These are phyloP conservation scores for Eleusine coracana DNA, from an alignment of 176 grass and related monocot genomes.

Conservation along the genomic window DNA sequence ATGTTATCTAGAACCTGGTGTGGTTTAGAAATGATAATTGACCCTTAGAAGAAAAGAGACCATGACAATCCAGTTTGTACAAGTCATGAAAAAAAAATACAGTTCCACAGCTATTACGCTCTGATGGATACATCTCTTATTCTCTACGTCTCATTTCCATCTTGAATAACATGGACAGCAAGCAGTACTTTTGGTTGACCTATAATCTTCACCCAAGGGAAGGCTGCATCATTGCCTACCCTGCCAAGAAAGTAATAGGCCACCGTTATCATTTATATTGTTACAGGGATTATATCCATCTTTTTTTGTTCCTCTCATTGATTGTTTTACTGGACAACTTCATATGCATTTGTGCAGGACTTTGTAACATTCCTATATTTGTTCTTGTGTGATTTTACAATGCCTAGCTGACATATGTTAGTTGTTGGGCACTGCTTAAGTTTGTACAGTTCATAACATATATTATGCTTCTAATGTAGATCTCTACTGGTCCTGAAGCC, in stretches of 20 bases:
- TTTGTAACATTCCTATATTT: background rate
- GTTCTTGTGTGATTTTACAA: slow-evolving; percentile 22
- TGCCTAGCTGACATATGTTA: slow-evolving; percentile 17
- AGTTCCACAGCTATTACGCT: background rate
- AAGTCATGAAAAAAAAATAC: slow-evolving; percentile 11
- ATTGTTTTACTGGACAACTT: slow-evolving; percentile 19
- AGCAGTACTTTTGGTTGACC: background rate
- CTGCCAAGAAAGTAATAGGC: slow-evolving; percentile 26
- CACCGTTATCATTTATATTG: background rate
- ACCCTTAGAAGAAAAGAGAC: slow-evolving; percentile 12
- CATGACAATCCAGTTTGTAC: background rate
- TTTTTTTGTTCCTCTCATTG: background rate
- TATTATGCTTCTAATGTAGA: slow-evolving; percentile 55
- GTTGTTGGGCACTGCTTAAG: slow-evolving; percentile 10
- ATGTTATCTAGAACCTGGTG: background rate
- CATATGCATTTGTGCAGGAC: slow-evolving; percentile 2
- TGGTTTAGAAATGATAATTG: background rate
- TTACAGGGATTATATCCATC: background rate
- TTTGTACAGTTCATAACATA: slow-evolving; percentile 24
- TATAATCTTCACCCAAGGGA: background rate
- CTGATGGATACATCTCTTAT: background rate
- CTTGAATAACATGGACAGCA: slow-evolving; percentile 4
- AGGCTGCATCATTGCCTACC: background rate
- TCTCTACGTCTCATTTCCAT: slow-evolving; percentile 1
- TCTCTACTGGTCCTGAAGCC: slow-evolving; percentile 90